Evolutionary conservation across 371 early-diverging fungal species (phyloP).

Genomic region (Haplosporangium sp.): DNA sequence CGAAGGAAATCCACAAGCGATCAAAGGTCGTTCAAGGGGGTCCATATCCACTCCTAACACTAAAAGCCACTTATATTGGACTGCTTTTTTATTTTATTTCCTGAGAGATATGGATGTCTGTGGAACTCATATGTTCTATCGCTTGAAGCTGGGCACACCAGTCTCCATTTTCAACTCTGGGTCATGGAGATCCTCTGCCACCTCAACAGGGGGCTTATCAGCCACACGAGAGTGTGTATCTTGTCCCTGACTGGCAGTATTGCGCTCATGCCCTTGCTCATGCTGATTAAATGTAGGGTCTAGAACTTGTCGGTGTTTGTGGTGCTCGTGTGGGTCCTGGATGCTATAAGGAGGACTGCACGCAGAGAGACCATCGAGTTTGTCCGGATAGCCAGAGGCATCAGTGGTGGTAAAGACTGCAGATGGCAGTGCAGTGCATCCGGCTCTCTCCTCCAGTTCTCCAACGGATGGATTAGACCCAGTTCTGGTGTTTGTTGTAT

Average conservation of each 20-base stretch:
- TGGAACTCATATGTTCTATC: too few relatives aligned
- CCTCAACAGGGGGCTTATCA: slow-evolving; percentile 10
- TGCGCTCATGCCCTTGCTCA: background rate
- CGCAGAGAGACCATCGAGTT: slow-evolving; percentile 33
- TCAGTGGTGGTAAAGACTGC: slow-evolving; percentile 29
- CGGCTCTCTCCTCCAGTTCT: too few relatives aligned
- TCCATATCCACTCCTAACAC: too few relatives aligned
- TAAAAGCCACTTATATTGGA: background rate
- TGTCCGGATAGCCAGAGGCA: slow-evolving; percentile 42
- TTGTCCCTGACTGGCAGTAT: background rate
- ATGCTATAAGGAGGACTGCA: background rate
- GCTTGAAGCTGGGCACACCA: slow-evolving; percentile 11
- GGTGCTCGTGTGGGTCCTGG: slow-evolving; percentile 30
- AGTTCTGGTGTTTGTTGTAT: too few relatives aligned
- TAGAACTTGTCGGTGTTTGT: slow-evolving; percentile 36
- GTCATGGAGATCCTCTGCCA: slow-evolving; percentile 12
- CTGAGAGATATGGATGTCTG: too few relatives aligned
- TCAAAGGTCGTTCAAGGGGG: too few relatives aligned
- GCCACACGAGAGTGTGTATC: slow-evolving; percentile 4
- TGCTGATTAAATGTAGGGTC: background rate
- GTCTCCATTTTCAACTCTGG: background rate
- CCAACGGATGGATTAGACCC: too few relatives aligned
- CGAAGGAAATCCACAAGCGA: too few relatives aligned
- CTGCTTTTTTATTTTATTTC: background rate
- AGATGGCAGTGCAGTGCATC: background rate